Conservation (phyloP, 78 protist species). For the Dictyostelium firmibasis region DNA sequence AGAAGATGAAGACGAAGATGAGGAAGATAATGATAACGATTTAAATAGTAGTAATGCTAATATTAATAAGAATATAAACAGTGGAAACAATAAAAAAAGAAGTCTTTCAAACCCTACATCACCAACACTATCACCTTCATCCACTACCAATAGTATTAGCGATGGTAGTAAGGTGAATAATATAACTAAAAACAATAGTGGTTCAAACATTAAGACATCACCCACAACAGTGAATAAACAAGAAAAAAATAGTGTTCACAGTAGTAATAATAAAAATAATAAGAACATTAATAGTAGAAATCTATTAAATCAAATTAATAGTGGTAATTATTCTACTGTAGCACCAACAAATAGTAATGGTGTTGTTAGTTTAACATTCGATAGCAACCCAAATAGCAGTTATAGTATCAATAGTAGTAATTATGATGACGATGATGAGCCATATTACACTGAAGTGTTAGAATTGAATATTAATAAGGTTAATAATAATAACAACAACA, state of each 20-base stretch:
- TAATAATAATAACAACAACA: not conserved
- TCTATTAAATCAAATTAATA: not conserved
- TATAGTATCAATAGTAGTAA: slow-evolving; percentile 21
- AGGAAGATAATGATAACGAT: no score
- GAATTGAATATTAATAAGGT: not conserved
- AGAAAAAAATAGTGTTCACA: not conserved
- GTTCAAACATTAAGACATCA: not conserved
- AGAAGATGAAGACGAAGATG: no score
- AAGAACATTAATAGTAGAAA: not conserved
- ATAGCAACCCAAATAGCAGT: slow-evolving; percentile 3
- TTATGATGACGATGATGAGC: slow-evolving; percentile 1
- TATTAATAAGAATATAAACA: not conserved
- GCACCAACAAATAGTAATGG: not conserved
- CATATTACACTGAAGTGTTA: not conserved
- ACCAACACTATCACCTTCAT: not conserved
- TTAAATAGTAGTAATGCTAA: no score
- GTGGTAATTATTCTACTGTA: not conserved
- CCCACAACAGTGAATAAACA: no score
- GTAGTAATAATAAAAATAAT: not conserved
- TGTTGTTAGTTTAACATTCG: not conserved
- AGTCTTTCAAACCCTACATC: not conserved
- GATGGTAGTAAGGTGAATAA: no score
- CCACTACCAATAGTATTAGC: not conserved
- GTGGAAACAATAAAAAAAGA: not conserved
- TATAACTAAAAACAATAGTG: not conserved